These are phyloP conservation scores for Calonectria multiphialidica DNA, from an alignment of 2,329 filamentous ascomycete genomes.

Conservation along the genomic window DNA sequence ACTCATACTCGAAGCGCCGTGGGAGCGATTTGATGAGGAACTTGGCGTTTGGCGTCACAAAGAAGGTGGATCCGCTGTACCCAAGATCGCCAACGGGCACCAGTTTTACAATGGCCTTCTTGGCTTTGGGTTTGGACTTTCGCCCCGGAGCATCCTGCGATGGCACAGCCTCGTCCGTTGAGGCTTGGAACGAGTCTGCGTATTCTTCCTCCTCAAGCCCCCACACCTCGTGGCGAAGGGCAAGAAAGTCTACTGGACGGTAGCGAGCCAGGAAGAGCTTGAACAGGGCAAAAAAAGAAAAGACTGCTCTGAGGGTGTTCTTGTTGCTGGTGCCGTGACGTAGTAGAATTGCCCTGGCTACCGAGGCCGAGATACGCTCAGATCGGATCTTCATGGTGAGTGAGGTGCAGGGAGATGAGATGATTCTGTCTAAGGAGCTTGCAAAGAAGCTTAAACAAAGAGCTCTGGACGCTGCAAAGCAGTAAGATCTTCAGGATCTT, in stretches of 20 bases:
- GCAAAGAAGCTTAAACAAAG: not conserved
- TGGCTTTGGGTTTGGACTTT: conserved; percentile 50
- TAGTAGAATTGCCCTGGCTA: conserved; percentile 67
- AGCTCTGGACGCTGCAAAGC: too few species aligned
- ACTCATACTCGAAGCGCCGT: conserved; percentile 76
- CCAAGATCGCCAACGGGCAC: conserved; percentile 76
- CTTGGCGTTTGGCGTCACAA: conserved; percentile 73
- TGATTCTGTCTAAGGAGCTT: not conserved
- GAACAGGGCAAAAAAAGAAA: conserved; percentile 51
- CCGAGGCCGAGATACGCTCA: conserved; percentile 66
- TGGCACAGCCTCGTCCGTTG: conserved; percentile 41
- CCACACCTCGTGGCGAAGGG: conserved; percentile 46
- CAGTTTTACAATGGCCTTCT: conserved; percentile 52
- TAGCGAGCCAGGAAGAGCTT: conserved; percentile 46
- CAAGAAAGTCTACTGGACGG: conserved; percentile 45
- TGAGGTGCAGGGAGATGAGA: not conserved
- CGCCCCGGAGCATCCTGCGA: not conserved
- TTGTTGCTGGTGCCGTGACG: conserved; percentile 39
- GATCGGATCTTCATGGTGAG: conserved; percentile 48
- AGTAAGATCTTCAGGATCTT: not conserved
- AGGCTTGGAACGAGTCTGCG: conserved; percentile 48
- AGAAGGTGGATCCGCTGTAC: conserved; percentile 83
- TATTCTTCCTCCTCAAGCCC: conserved; percentile 54
- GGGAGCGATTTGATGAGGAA: conserved; percentile 81
- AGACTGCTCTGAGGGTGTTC: conserved; percentile 45